Evolutionary conservation across 768 basidiomycete genomes (phyloP).

Genomic region (Hysterangium stoloniferum): DNA sequence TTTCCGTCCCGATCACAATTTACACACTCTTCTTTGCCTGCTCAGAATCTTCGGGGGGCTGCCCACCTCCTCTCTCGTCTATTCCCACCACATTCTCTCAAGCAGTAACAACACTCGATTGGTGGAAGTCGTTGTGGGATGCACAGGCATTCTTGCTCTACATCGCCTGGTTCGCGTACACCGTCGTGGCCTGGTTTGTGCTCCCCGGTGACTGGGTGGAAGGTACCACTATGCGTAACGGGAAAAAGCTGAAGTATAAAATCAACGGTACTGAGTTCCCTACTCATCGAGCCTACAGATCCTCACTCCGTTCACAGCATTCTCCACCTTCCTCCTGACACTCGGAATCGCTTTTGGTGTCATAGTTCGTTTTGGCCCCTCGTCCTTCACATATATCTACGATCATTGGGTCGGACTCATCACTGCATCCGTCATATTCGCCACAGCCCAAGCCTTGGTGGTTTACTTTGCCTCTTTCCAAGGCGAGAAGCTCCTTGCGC

Average conservation of each 20-base stretch:
- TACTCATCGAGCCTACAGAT: slow-evolving; percentile 1
- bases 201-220: slow-evolving; percentile 69
- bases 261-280: slow-evolving; percentile 67
- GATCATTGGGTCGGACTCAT: slow-evolving; percentile 87
- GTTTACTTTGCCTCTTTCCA: slow-evolving; percentile 70
- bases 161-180: slow-evolving; percentile 86
- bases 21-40: slow-evolving; percentile 77
- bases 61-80: slow-evolving; percentile 44
- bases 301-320: slow-evolving; percentile 40
- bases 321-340: slow-evolving; percentile 78
- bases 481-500: slow-evolving; percentile 64
- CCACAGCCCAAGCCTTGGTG: slow-evolving; percentile 60
- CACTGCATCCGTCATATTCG: slow-evolving; percentile 76
- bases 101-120: slow-evolving; percentile 41
- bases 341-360: slow-evolving; percentile 64
- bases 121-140: slow-evolving; percentile 81
- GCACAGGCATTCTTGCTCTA: slow-evolving; percentile 69
- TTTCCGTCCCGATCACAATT: slow-evolving; percentile 61
- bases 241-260: slow-evolving; percentile 76
- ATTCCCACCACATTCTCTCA: slow-evolving; percentile 37
- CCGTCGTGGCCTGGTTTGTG: slow-evolving; percentile 70
- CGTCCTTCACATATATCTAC: slow-evolving; percentile 83
- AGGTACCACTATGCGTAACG: slow-evolving; percentile 66
- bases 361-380: slow-evolving; percentile 66
- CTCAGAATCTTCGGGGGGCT: slow-evolving; percentile 62